Percentiles rank a stretch among this genome's conserved stretches.
Conservation (phyloP, 768 basidiomycete genomes). For the Postia placenta region DNA sequence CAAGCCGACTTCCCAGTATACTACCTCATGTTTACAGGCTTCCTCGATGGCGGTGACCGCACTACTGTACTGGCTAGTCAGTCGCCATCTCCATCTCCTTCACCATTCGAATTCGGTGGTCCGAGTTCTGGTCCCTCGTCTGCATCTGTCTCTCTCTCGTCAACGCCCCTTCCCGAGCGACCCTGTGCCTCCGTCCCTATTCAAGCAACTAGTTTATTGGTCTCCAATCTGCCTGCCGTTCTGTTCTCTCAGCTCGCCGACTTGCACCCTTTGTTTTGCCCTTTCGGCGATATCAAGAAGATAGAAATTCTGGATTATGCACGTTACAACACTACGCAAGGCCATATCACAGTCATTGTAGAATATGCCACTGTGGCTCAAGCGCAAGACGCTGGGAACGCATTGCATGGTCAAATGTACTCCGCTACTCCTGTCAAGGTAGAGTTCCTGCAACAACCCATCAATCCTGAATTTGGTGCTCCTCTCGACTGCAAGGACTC, state of each 20-base stretch:
- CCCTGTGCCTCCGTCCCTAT: conserved; percentile 7
- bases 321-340: conserved; percentile 27
- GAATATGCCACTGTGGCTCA: conserved; percentile 49
- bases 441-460: conserved; percentile 26
- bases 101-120: conserved; percentile 20
- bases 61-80: conserved; percentile 52
- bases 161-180: conserved; percentile 14
- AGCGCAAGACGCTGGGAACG: conserved; percentile 60
- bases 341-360: conserved; percentile 52
- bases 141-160: conserved; percentile 11
- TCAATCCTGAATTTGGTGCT: neutral
- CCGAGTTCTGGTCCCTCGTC: conserved; percentile 21
- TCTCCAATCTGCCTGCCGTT: conserved; percentile 58
- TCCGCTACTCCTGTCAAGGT: conserved; percentile 37
- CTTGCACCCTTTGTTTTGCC: conserved; percentile 66
- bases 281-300: conserved; percentile 63
- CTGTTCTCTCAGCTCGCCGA: conserved; percentile 65
- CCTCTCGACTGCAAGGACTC: conserved; percentile 8
- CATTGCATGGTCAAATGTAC: conserved; percentile 59
- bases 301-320: conserved; percentile 41
- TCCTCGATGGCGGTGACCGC: conserved; percentile 79
- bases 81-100: conserved; percentile 26
- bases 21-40: conserved; percentile 37
- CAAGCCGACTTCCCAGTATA: neutral
- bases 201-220: conserved; percentile 36